Percentiles rank a stretch among this genome's conserved stretches.
These are phyloP conservation scores for Periconia sp. DNA, from an alignment of 2,329 filamentous ascomycete species.

Conservation along the genomic window DNA sequence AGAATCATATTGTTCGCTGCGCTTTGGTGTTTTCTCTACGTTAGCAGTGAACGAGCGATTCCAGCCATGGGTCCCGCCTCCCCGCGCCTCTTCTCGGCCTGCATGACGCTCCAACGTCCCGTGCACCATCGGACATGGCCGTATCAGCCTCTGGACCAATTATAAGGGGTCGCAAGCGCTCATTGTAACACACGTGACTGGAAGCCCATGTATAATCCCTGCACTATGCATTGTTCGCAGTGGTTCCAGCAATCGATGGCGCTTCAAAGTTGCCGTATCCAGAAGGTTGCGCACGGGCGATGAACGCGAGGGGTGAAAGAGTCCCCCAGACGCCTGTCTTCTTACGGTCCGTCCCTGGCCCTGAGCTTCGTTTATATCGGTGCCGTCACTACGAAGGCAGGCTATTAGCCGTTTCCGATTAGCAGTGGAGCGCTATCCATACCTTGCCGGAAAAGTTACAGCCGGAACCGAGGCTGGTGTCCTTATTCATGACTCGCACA, in stretches of 20 bases:
- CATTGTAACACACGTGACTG: constrained; percentile 13
- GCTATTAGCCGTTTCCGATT: background rate
- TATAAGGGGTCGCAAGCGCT: background rate
- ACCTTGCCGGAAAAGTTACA: background rate
- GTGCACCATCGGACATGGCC: constrained; percentile 3
- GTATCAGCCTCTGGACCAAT: constrained; percentile 4
- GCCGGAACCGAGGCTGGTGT: background rate
- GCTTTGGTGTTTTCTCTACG: too few relatives aligned
- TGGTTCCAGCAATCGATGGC: constrained; percentile 40
- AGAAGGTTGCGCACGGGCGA: constrained; percentile 23
- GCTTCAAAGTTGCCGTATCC: constrained; percentile 23
- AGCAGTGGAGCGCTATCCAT: background rate
- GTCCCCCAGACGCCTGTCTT: too few relatives aligned
- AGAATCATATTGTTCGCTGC: too few relatives aligned
- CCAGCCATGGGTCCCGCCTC: too few relatives aligned
- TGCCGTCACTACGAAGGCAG: background rate
- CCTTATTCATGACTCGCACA: background rate
- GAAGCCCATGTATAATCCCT: constrained; percentile 18
- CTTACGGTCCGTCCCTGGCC: too few relatives aligned
- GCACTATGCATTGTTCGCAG: constrained; percentile 36
- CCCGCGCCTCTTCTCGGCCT: too few relatives aligned
- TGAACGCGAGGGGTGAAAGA: background rate
- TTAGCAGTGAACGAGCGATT: too few relatives aligned
- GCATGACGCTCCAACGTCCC: background rate
- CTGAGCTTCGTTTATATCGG: too few relatives aligned